A percentile compares a stretch with the other conserved stretches of the same genome.
Evolutionary conservation across 1,284 basidiomycete genomes (phyloP).

Genomic region (Moesziomyces sp.): DNA sequence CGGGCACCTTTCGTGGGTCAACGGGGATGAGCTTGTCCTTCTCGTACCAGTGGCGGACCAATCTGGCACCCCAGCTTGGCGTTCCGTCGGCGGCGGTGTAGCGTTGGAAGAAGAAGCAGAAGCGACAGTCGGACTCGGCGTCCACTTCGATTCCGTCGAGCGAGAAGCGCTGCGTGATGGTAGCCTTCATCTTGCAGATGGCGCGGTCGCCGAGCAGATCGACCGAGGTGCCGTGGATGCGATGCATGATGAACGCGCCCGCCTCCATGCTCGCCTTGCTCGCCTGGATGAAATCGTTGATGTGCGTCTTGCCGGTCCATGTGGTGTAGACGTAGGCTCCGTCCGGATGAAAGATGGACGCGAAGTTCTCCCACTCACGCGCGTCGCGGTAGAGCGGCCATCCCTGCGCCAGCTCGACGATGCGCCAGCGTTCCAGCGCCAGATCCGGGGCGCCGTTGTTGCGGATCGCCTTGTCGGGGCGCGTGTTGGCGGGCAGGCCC

Average conservation of each 20-base stretch:
- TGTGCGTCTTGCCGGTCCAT: slow-evolving; percentile 62
- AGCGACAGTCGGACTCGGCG: slow-evolving; percentile 62
- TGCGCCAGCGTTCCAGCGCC: slow-evolving; percentile 49
- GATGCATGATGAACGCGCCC: slow-evolving; percentile 62
- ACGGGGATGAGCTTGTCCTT: slow-evolving; percentile 63
- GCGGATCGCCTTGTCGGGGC: slow-evolving; percentile 13
- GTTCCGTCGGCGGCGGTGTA: slow-evolving; percentile 8
- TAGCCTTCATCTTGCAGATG: slow-evolving; percentile 64
- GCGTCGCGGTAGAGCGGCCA: slow-evolving; percentile 62
- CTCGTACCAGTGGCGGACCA: slow-evolving; percentile 56
- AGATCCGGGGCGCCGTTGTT: slow-evolving; percentile 11
- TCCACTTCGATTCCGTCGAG: slow-evolving; percentile 61
- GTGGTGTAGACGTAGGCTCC: slow-evolving; percentile 66
- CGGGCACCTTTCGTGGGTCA: slow-evolving; percentile 58
- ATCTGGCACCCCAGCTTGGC: slow-evolving; percentile 1
- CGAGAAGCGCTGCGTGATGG: slow-evolving; percentile 63
- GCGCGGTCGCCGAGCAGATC: slow-evolving; percentile 57
- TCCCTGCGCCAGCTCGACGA: slow-evolving; percentile 59
- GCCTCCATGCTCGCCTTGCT: slow-evolving; percentile 53
- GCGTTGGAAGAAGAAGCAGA: slow-evolving; percentile 61
- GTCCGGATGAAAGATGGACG: slow-evolving; percentile 58
- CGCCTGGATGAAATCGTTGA: slow-evolving; percentile 63
- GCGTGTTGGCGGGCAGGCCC: slow-evolving; percentile 13
- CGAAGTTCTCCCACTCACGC: slow-evolving; percentile 63
- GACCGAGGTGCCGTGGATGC: slow-evolving; percentile 60